Evolutionary conservation across 768 basidiomycete species (phyloP), one percentile per base, ranked within the genome.

Genomic region (Royoungia palumana): DNA sequence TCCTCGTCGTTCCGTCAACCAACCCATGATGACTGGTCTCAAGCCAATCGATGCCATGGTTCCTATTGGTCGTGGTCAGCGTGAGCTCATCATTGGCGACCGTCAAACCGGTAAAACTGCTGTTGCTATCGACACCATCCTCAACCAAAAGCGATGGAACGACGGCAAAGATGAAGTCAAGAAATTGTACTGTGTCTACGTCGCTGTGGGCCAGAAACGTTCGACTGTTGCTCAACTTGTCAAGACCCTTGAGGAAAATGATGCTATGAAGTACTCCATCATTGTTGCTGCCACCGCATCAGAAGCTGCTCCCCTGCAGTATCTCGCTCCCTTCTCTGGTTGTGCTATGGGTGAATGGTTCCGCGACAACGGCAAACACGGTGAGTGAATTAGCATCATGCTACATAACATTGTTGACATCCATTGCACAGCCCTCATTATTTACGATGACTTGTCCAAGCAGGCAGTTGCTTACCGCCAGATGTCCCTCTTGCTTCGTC

Each of bases 281-380:
- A 93, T 99, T 61, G 96, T 99, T 63, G 96, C 96, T 62, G 96
- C 96, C 60, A 99, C 96, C 51, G 96, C 96, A 49, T 97, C 94
- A 22, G 96, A 99, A 78, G 96, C 96, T 63, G 96, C 96, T 60
- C 96, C 96, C 60, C 81, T 99, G 49, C 96, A 99, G 71, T 99
- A 97, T 77, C 89, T 99, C 63, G 96, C 96, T 64, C 96, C 96
- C 60, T 99, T 99, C 92, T 95, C 96, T 60, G 96, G 96, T 56
- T 95, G 93, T 74, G 96, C 96, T 65, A 99, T 99, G 94, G 96
- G 96, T 71, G 96, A 99, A 77, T 99, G 95, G 95, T 99, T 99
- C 96, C 90, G 93, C 75, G 96, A 99, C 77, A 99, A 99, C 72
- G 95, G 94, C 78, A 97, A 95, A 78, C 96, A 99, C 74, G 94